Percentiles rank a stretch among this genome's conserved stretches.
phyloP scores from a whole-genome alignment of 768 basidiomycete species.

The Fomitopsis serialis region DNA sequence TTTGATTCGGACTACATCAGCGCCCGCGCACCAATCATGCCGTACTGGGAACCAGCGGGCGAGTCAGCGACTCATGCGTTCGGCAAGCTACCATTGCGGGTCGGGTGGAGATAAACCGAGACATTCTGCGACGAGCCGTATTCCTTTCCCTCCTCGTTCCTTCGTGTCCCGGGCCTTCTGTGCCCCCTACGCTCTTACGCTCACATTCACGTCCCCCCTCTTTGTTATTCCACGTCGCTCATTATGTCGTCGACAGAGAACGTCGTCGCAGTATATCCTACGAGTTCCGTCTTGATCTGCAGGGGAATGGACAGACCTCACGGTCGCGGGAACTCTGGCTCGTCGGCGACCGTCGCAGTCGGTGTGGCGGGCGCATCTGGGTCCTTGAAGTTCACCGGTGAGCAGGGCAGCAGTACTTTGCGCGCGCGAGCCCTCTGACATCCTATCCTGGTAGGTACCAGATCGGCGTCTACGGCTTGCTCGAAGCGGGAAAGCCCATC shows the following conservation, averaged over 20 bases:
- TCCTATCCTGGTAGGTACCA: not conserved
- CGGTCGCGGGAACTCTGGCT: not conserved
- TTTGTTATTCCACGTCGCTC: not conserved
- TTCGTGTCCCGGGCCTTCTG: not conserved
- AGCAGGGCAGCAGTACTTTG: not conserved
- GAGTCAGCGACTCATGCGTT: too few relatives aligned
- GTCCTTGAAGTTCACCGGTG: conserved; percentile 6
- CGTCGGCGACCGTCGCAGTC: not conserved
- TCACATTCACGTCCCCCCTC: not conserved
- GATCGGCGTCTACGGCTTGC: conserved; percentile 15
- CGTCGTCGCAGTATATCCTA: not conserved
- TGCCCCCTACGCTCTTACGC: not conserved
- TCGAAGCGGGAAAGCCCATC: conserved; percentile 4
- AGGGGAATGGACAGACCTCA: not conserved
- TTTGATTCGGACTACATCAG: too few relatives aligned
- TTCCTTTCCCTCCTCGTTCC: conserved; percentile 1
- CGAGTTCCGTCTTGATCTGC: not conserved
- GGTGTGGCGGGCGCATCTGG: not conserved
- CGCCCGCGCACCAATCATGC: too few relatives aligned
- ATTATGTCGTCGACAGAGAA: not conserved
- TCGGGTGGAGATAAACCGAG: too few relatives aligned
- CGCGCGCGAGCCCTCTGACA: not conserved
- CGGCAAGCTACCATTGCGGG: too few relatives aligned
- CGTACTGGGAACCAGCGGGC: too few relatives aligned
- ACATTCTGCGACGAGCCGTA: not conserved